phyloP scores from a whole-genome alignment of 2,329 filamentous ascomycete species.

The Fusarium irregulare region DNA sequence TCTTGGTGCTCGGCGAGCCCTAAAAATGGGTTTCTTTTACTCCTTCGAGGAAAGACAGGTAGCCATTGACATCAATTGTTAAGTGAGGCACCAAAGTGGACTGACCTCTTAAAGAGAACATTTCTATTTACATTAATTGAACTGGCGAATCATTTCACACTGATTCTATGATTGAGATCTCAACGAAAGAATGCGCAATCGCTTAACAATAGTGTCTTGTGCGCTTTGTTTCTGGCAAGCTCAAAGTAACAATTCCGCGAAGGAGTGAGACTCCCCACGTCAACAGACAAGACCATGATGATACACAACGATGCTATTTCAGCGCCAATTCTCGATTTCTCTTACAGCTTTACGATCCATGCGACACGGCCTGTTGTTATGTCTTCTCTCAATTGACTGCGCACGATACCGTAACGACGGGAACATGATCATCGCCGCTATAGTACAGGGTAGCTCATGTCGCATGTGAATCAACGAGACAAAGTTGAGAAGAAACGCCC shows the following conservation, averaged over 20 bases:
- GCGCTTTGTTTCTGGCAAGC: too few species aligned
- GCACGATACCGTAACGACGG: not conserved
- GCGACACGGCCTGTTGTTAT: not conserved
- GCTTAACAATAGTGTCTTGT: too few species aligned
- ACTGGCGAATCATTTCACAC: too few species aligned
- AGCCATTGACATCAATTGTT: too few species aligned
- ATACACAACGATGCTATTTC: not conserved
- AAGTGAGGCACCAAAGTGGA: too few species aligned
- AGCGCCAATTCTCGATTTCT: accelerated
- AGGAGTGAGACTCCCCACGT: not conserved
- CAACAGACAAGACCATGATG: not conserved
- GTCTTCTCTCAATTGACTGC: not conserved
- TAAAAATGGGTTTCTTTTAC: accelerated
- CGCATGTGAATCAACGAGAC: not conserved
- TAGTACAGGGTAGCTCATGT: not conserved
- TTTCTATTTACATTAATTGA: accelerated
- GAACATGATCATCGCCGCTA: not conserved
- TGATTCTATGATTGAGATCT: not conserved
- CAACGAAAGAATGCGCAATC: accelerated
- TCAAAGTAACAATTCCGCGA: too few species aligned
- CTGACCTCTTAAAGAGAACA: too few species aligned
- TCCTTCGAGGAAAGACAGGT: too few species aligned
- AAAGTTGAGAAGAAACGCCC: not conserved
- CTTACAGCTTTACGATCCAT: accelerated
- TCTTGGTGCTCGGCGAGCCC: not conserved